Conservation (phyloP, 2,329 filamentous ascomycete genomes). For the Fusarium sp. region DNA sequence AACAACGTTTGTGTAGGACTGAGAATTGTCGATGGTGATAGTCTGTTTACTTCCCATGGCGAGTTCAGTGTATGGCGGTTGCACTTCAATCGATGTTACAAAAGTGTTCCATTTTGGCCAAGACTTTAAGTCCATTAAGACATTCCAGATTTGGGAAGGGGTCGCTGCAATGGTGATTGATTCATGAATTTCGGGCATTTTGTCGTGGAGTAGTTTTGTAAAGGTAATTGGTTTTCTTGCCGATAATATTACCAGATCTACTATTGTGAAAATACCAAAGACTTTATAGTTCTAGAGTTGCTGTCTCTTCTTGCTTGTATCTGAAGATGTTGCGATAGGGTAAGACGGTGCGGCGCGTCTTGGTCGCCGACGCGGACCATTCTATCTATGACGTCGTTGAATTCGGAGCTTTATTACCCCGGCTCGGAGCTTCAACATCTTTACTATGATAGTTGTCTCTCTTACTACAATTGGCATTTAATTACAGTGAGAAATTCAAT, state of each 20-base stretch:
- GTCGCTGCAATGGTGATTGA: not conserved
- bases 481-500: no score
- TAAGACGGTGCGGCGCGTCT: not conserved
- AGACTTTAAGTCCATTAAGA: not conserved
- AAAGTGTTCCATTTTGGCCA: constrained; percentile 19
- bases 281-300: not conserved
- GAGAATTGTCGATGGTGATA: not conserved
- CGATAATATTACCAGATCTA: no score
- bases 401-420: not conserved
- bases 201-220: no score
- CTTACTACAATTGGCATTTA: no score
- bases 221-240: no score
- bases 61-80: not conserved
- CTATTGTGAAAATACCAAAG: accelerated
- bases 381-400: not conserved
- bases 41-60: constrained; percentile 8
- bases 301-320: accelerated
- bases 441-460: no score
- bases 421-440: not conserved
- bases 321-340: accelerated
- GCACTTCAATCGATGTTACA: constrained; percentile 3
- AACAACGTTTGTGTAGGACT: not conserved
- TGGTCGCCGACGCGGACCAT: not conserved
- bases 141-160: not conserved
- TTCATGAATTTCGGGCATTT: constrained; percentile 9